Evolutionary conservation across 441 rosid genomes (phyloP).

Genomic region (Jatropha multifida): DNA sequence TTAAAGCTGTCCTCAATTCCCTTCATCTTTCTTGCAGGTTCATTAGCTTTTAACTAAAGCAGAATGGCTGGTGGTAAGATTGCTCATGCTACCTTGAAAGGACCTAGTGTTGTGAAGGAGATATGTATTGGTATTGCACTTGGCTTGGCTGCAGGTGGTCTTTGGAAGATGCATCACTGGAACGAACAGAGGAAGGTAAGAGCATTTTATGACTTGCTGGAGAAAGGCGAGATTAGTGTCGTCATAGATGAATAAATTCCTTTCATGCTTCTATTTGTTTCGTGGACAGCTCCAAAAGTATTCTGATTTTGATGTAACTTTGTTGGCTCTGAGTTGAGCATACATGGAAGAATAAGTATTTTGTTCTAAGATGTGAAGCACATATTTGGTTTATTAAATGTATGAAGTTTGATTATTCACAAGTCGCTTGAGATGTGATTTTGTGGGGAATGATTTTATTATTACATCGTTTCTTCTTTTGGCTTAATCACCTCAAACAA

Average conservation of each 20-base stretch:
- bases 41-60: constrained; percentile 12
- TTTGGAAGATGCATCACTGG: constrained; percentile 95
- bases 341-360: constrained; percentile 29
- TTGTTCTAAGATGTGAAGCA: constrained; percentile 16
- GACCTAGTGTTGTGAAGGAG: constrained; percentile 80
- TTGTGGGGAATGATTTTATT: not conserved
- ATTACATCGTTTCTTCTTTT: not conserved
- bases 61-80: constrained; percentile 68
- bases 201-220: constrained; percentile 70
- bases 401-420: not conserved
- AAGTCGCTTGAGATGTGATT: not conserved
- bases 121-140: constrained; percentile 53
- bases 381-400: constrained; percentile 10
- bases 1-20: not conserved
- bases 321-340: constrained; percentile 27
- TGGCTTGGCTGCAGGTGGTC: constrained; percentile 62
- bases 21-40: constrained; percentile 30
- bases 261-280: not conserved
- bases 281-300: constrained; percentile 7
- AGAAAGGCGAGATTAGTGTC: constrained; percentile 78
- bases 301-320: not conserved
- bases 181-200: constrained; percentile 77
- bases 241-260: constrained; percentile 40
- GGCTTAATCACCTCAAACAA: not conserved
- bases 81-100: constrained; percentile 74